Conservation (phyloP, 1,139 yeast species). For the Yarrowia galli region DNA sequence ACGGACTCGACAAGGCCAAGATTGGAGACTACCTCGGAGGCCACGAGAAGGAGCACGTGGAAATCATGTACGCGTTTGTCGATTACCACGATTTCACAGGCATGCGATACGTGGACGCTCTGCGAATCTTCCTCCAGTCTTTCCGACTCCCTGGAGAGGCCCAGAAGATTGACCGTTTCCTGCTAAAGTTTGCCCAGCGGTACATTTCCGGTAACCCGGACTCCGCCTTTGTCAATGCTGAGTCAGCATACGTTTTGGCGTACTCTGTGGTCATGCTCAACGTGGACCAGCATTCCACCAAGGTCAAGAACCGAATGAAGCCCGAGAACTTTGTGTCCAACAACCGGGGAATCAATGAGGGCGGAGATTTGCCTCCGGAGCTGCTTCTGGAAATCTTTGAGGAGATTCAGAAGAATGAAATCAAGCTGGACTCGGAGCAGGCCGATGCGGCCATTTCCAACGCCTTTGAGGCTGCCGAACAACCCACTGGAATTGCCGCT, state of each 20-base stretch:
- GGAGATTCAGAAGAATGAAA: constrained; percentile 83
- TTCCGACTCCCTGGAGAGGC: constrained; percentile 98
- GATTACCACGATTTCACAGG: constrained; percentile 81
- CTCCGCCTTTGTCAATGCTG: constrained; percentile 83
- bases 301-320: constrained; percentile 81
- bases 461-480: constrained; percentile 50
- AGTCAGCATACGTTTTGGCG: constrained; percentile 89
- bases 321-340: constrained; percentile 83
- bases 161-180: constrained; percentile 93
- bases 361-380: constrained; percentile 79
- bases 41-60: constrained; percentile 77
- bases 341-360: constrained; percentile 94
- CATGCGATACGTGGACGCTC: constrained; percentile 79
- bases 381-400: constrained; percentile 70
- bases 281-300: constrained; percentile 92
- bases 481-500: constrained; percentile 53
- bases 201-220: constrained; percentile 84
- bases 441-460: constrained; percentile 87
- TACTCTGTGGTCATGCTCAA: constrained; percentile 93
- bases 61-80: constrained; percentile 92
- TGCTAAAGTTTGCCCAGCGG: constrained; percentile 96
- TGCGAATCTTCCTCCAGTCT: constrained; percentile 81
- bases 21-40: constrained; percentile 95
- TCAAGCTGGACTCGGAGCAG: constrained; percentile 90
- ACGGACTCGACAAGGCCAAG: constrained; percentile 80